Evolutionary conservation across 2,329 filamentous ascomycete genomes (phyloP).

Genomic region (Fusarium chuoi): DNA sequence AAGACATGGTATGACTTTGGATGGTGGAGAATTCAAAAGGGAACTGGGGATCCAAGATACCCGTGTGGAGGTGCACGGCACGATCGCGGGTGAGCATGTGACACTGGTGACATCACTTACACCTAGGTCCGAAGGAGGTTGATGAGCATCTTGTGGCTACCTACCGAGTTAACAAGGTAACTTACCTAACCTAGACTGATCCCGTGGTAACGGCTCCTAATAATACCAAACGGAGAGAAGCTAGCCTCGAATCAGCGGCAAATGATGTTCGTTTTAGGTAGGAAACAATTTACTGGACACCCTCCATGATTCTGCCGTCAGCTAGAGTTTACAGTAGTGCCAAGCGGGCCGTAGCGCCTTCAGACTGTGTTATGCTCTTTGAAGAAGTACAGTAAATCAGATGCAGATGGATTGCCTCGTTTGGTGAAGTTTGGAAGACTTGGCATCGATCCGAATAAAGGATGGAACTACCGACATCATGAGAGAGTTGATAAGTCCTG

Average conservation of each 20-base stretch:
- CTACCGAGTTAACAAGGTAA: background rate
- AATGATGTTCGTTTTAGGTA: background rate
- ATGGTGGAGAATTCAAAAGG: constrained; percentile 11
- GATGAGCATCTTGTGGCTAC: background rate
- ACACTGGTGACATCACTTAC: constrained; percentile 41
- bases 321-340: constrained; percentile 29
- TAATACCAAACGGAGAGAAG: background rate
- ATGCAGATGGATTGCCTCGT: constrained; percentile 3
- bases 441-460: background rate
- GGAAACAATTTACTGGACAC: constrained; percentile 2
- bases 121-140: constrained; percentile 3
- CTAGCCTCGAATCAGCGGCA: background rate
- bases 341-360: constrained; percentile 29
- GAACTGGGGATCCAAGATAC: constrained; percentile 4
- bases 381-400: background rate
- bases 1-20: constrained; percentile 35
- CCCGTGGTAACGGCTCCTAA: background rate
- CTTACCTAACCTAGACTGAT: background rate
- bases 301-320: constrained; percentile 4
- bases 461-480: background rate
- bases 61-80: constrained; percentile 31
- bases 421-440: constrained; percentile 1
- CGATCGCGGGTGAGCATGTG: constrained; percentile 33
- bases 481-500: background rate
- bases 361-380: constrained; percentile 1